Evolutionary conservation across 2,329 filamentous ascomycete genomes (phyloP).

Genomic region (Colletotrichum siamense): DNA sequence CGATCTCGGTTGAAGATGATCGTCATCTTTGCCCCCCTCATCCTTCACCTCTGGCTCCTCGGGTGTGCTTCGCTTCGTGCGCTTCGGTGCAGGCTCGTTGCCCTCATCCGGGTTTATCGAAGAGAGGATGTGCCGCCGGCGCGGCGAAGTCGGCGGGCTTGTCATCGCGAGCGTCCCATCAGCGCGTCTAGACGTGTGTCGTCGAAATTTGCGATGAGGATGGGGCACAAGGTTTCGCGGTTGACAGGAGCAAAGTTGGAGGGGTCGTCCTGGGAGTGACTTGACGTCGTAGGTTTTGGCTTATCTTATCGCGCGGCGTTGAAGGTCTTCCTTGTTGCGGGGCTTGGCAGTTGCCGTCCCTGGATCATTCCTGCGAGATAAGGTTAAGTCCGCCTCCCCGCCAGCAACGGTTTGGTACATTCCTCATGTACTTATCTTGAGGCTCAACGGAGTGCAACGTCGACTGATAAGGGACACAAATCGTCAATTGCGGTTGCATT

Average conservation of each 20-base stretch:
- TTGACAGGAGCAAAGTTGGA: neutral
- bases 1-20: slow-evolving; percentile 22
- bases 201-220: neutral
- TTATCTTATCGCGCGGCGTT: slow-evolving; percentile 20
- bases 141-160: slow-evolving; percentile 37
- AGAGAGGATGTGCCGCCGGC: slow-evolving; percentile 53
- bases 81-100: neutral
- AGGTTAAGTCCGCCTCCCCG: slow-evolving; percentile 1
- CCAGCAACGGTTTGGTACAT: neutral
- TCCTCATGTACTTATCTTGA: neutral
- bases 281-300: slow-evolving; percentile 18
- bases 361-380: slow-evolving; percentile 14
- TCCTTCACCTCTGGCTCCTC: neutral
- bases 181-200: neutral
- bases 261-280: neutral
- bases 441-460: slow-evolving; percentile 9
- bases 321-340: slow-evolving; percentile 7
- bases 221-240: neutral
- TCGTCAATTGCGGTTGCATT: neutral
- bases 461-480: neutral
- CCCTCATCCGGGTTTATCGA: slow-evolving; percentile 47
- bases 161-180: slow-evolving; percentile 37
- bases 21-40: neutral
- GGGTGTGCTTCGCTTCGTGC: slow-evolving; percentile 14
- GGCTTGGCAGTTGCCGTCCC: slow-evolving; percentile 7